A percentile compares a stretch with the other conserved stretches of the same genome.
These are phyloP conservation scores for Dipodascus albidus DNA, from an alignment of 805 yeast genomes.

Conservation along the genomic window DNA sequence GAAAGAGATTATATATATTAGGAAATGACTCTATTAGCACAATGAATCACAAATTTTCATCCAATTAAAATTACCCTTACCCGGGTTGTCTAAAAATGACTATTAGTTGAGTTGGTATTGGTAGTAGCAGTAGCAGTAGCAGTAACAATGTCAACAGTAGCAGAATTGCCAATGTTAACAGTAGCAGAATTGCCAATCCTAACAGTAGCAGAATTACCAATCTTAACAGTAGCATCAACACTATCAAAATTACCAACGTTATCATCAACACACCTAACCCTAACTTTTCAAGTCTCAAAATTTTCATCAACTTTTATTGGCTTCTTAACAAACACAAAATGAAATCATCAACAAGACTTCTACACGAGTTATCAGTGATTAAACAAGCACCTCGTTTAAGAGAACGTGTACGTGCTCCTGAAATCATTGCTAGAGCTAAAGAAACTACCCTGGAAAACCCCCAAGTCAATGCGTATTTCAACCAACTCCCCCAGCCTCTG, in stretches of 20 bases:
- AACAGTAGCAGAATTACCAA: too few species aligned
- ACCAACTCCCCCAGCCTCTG: slow-evolving; percentile 55
- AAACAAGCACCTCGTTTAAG: not conserved
- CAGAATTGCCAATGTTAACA: not conserved
- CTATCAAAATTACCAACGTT: too few species aligned
- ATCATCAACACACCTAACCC: too few species aligned
- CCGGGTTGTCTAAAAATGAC: too few species aligned
- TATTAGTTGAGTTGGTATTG: slow-evolving; percentile 1
- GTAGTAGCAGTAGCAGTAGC: not conserved
- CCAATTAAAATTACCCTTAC: too few species aligned
- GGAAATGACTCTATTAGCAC: too few species aligned
- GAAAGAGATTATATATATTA: too few species aligned
- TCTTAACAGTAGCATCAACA: too few species aligned
- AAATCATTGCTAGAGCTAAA: slow-evolving; percentile 19
- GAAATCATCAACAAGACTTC: not conserved
- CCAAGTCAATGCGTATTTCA: slow-evolving; percentile 29
- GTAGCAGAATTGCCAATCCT: too few species aligned
- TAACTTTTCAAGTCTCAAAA: not conserved
- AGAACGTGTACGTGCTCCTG: slow-evolving; percentile 15
- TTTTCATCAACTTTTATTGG: not conserved
- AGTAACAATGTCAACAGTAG: too few species aligned
- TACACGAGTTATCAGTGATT: not conserved
- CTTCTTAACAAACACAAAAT: not conserved
- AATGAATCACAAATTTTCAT: too few species aligned
- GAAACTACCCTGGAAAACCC: slow-evolving; percentile 21